Conservation (phyloP, 768 basidiomycete genomes). For the Leccinum uliginosum region DNA sequence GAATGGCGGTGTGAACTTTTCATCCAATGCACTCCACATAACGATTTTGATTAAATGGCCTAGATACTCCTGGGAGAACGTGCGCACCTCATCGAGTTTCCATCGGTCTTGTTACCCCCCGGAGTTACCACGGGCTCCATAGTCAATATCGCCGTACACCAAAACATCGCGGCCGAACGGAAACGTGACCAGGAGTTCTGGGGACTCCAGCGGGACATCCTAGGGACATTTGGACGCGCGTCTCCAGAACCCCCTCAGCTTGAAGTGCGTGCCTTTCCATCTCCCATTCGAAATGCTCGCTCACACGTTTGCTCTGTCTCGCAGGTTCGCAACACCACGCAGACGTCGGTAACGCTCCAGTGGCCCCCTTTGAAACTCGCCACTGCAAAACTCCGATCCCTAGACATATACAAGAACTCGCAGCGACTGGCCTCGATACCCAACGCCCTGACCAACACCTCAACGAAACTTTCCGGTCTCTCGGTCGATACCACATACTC, state of each 20-base stretch:
- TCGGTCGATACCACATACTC: slow-evolving; percentile 81
- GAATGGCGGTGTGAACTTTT: slow-evolving; percentile 71
- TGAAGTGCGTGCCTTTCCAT: slow-evolving; percentile 42
- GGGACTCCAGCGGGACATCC: slow-evolving; percentile 77
- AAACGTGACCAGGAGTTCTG: slow-evolving; percentile 79
- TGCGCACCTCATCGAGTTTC: slow-evolving; percentile 97
- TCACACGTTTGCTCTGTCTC: slow-evolving; percentile 1
- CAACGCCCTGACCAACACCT: slow-evolving; percentile 76
- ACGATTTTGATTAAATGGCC: not conserved
- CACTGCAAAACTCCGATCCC: slow-evolving; percentile 76
- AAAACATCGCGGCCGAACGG: slow-evolving; percentile 81
- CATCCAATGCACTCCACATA: too few species aligned
- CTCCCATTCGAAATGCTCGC: not conserved
- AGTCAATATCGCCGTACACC: slow-evolving; percentile 92
- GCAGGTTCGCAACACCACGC: slow-evolving; percentile 88
- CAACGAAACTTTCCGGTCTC: slow-evolving; percentile 81
- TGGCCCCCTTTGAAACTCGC: slow-evolving; percentile 88
- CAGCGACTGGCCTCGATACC: slow-evolving; percentile 85
- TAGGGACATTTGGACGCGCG: slow-evolving; percentile 63
- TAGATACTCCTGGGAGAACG: slow-evolving; percentile 91
- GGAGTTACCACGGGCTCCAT: slow-evolving; percentile 93
- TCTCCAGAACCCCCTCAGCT: slow-evolving; percentile 73
- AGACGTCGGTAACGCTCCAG: slow-evolving; percentile 95
- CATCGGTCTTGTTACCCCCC: slow-evolving; percentile 89
- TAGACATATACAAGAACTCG: slow-evolving; percentile 92